Evolutionary conservation across 1,139 yeast species (phyloP).

Genomic region (Geotrichum bryndzae): DNA sequence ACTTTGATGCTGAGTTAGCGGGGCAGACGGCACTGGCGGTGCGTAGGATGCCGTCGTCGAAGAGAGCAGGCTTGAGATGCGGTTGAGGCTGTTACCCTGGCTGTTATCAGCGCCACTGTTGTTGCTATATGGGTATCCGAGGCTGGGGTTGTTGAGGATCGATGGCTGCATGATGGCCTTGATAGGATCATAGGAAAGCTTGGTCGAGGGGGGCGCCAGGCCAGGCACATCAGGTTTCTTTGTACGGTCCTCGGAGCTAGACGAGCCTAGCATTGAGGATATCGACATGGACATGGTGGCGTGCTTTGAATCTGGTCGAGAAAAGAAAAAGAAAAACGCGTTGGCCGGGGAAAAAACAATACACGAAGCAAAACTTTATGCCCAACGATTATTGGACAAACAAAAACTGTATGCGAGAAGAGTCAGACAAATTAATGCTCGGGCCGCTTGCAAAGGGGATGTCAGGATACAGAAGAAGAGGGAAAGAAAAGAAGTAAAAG

Average conservation of each 20-base stretch:
- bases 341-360: too few species aligned
- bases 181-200: not conserved
- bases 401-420: too few species aligned
- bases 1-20: not conserved
- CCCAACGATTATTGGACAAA: too few species aligned
- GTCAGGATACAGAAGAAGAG: too few species aligned
- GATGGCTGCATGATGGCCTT: not conserved
- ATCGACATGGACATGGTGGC: constrained; percentile 22
- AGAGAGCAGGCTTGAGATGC: not conserved
- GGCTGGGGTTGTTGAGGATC: not conserved
- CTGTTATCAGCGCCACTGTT: not conserved
- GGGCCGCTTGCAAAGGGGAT: too few species aligned
- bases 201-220: not conserved
- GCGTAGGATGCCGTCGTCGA: not conserved
- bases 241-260: constrained; percentile 3
- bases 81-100: not conserved
- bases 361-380: too few species aligned
- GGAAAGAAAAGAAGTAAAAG: too few species aligned
- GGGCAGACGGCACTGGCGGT: not conserved
- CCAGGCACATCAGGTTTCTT: not conserved
- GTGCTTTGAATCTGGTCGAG: not conserved
- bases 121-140: not conserved
- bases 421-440: too few species aligned
- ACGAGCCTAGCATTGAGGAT: constrained; percentile 20
- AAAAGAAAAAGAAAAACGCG: too few species aligned